A percentile compares a stretch with the other conserved stretches of the same genome.
Conservation (phyloP, 305 asterid species). For the Fraxinus xanthoxyloides region DNA sequence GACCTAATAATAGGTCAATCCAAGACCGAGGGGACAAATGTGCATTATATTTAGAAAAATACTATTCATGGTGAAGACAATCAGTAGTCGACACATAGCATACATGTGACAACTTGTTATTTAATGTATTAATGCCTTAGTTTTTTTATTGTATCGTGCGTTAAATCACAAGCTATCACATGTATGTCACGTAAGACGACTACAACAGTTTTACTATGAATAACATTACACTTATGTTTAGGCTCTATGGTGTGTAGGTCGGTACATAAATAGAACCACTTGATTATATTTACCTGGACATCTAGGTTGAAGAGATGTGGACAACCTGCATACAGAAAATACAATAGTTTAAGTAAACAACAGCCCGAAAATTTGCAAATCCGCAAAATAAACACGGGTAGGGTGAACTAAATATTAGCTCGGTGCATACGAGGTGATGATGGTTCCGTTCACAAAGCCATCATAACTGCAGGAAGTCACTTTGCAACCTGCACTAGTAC, state of each 20-base stretch:
- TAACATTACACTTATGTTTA: too few species aligned
- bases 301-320: conserved; percentile 75
- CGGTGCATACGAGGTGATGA: conserved; percentile 56
- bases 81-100: too few species aligned
- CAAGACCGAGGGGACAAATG: background rate
- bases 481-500: conserved; percentile 81
- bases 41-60: background rate
- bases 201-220: too few species aligned
- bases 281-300: conserved; percentile 69
- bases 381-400: background rate
- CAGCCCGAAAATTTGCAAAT: background rate
- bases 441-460: conserved; percentile 81
- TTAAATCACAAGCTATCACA: too few species aligned
- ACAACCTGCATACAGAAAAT: conserved; percentile 50
- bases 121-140: too few species aligned
- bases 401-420: background rate
- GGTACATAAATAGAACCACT: background rate
- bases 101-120: too few species aligned
- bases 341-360: background rate
- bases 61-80: too few species aligned
- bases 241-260: background rate
- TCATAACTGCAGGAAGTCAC: conserved; percentile 84
- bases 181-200: too few species aligned
- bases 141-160: too few species aligned
- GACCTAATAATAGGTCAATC: background rate